Evolutionary conservation across 805 yeast genomes (phyloP).

Genomic region (Wickerhamiella brachini): DNA sequence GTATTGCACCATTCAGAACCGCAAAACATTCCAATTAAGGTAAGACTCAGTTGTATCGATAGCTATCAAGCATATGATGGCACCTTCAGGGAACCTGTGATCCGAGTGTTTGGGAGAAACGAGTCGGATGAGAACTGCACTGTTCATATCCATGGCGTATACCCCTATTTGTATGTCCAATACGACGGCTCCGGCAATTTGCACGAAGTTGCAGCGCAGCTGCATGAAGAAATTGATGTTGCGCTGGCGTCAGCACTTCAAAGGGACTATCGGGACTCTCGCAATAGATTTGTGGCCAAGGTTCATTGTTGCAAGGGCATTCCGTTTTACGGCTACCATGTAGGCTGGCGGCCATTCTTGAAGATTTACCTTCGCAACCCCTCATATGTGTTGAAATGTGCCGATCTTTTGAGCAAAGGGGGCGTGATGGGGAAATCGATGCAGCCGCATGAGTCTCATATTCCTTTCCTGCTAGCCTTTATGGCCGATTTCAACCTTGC

Average conservation of each 20-base stretch:
- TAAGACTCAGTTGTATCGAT: constrained; percentile 22
- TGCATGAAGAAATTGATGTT: constrained; percentile 17
- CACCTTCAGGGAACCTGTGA: constrained; percentile 42
- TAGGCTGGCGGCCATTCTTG: constrained; percentile 48
- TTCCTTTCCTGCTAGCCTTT: constrained; percentile 66
- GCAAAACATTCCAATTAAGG: constrained; percentile 8
- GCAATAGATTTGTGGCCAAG: constrained; percentile 20
- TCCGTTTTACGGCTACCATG: constrained; percentile 74
- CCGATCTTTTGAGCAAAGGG: constrained; percentile 37
- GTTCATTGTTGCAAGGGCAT: constrained; percentile 47
- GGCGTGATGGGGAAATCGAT: constrained; percentile 26
- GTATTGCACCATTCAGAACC: background rate
- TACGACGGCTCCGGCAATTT: constrained; percentile 10
- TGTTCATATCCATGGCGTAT: constrained; percentile 72
- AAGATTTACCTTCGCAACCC: constrained; percentile 62
- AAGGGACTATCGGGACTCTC: constrained; percentile 10
- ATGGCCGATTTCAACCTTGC: constrained; percentile 68
- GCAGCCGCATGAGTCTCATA: constrained; percentile 65
- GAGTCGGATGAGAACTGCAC: constrained; percentile 44
- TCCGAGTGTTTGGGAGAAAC: constrained; percentile 63
- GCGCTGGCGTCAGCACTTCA: constrained; percentile 19
- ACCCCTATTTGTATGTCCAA: constrained; percentile 65
- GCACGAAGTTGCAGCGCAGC: constrained; percentile 7
- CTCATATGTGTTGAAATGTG: constrained; percentile 37
- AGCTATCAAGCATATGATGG: constrained; percentile 17